These are phyloP conservation scores for Cephaloascus albidus DNA, from an alignment of 805 yeast genomes.

Conservation along the genomic window DNA sequence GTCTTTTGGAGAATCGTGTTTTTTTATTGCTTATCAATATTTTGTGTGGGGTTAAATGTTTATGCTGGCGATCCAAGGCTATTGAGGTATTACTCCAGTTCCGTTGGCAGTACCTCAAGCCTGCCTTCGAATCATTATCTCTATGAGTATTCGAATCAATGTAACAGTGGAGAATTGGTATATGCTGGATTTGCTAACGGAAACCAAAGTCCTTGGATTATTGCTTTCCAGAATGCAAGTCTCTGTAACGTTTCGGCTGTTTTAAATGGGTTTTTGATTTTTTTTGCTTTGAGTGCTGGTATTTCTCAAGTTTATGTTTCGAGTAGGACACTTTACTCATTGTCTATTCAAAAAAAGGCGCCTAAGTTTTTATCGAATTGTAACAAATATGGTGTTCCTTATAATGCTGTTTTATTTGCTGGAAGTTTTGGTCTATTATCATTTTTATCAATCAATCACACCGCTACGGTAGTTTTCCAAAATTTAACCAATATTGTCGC, in stretches of 20 bases:
- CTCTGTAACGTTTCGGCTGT: slow-evolving; percentile 24
- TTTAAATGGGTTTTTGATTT: slow-evolving; percentile 26
- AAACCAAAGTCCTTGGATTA: slow-evolving; percentile 35
- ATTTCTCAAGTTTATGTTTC: slow-evolving; percentile 34
- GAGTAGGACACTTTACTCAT: slow-evolving; percentile 30
- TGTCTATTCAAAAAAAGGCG: slow-evolving; percentile 42
- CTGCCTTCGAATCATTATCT: slow-evolving; percentile 22
- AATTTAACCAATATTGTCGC: slow-evolving; percentile 60
- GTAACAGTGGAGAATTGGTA: slow-evolving; percentile 6
- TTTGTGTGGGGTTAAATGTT: slow-evolving; percentile 28
- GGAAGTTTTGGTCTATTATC: slow-evolving; percentile 53
- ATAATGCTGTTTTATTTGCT: slow-evolving; percentile 56
- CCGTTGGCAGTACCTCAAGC: not conserved
- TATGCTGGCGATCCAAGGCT: slow-evolving; percentile 36
- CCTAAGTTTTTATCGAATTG: slow-evolving; percentile 55
- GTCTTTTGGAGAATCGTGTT: slow-evolving; percentile 33
- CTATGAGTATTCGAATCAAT: slow-evolving; percentile 24
- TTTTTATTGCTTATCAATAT: slow-evolving; percentile 29
- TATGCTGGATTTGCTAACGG: slow-evolving; percentile 28
- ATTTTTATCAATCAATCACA: slow-evolving; percentile 46
- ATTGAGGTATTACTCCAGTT: slow-evolving; percentile 23
- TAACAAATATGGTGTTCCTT: slow-evolving; percentile 62
- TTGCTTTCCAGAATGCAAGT: slow-evolving; percentile 30
- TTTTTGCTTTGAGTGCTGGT: slow-evolving; percentile 35
- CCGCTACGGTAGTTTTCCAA: slow-evolving; percentile 56